Percentiles rank a stretch among this genome's conserved stretches.
phyloP scores from a whole-genome alignment of 2,329 filamentous ascomycete genomes.

The Verticillium albo-atrum region DNA sequence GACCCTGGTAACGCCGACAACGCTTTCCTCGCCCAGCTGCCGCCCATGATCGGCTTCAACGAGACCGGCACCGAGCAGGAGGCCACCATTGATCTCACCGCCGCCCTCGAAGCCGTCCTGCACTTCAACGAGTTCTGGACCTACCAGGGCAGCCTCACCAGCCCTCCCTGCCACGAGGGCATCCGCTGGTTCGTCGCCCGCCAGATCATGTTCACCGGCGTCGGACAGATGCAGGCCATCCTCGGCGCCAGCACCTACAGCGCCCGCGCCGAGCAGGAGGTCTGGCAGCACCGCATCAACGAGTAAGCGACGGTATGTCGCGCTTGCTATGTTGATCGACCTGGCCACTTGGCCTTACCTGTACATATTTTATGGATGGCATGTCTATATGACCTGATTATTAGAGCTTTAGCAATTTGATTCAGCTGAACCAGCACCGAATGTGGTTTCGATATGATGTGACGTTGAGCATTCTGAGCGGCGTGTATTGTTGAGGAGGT shows the following conservation, averaged over 20 bases:
- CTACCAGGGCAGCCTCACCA: slow-evolving; percentile 41
- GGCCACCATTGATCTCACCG: slow-evolving; percentile 21
- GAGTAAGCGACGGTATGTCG: slow-evolving; percentile 15
- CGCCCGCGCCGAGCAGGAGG: slow-evolving; percentile 37
- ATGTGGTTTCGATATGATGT: too few species aligned
- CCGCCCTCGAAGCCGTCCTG: slow-evolving; percentile 29
- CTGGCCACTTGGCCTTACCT: neutral
- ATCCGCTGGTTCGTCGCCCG: slow-evolving; percentile 32
- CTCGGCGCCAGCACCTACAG: slow-evolving; percentile 38
- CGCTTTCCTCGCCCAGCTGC: slow-evolving; percentile 36
- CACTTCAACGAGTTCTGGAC: slow-evolving; percentile 42
- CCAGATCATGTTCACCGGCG: slow-evolving; percentile 29
- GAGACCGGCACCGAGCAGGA: slow-evolving; percentile 16
- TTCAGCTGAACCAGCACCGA: too few species aligned
- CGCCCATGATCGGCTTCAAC: slow-evolving; percentile 31
- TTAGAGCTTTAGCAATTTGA: too few species aligned
- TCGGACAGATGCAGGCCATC: slow-evolving; percentile 41
- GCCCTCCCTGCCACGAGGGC: slow-evolving; percentile 41
- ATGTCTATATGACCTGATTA: too few species aligned
- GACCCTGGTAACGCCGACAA: slow-evolving; percentile 33
- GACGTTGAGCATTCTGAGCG: too few species aligned
- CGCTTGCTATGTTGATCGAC: neutral
- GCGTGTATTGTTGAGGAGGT: too few species aligned
- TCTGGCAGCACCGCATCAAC: slow-evolving; percentile 43
- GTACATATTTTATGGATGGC: neutral